Base-by-base conservation (phyloP, 2,329 filamentous ascomycete genomes). In the Alternaria triticimaculans region DNA sequence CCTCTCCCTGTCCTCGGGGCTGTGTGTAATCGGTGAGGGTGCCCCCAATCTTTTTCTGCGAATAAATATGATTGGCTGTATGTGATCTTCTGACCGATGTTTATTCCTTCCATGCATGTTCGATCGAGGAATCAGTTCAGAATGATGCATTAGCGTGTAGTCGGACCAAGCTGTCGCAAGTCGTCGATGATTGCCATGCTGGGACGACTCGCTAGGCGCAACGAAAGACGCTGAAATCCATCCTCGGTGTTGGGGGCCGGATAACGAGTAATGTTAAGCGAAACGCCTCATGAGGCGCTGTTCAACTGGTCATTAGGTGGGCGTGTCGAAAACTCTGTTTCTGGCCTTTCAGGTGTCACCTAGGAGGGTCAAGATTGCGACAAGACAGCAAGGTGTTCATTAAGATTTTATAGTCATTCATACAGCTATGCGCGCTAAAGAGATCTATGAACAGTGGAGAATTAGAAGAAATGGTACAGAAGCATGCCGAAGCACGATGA, bases 81-180 rank as follows among this genome's bases (percentile, higher is more conserved):
- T 30, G 33, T 45, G 18, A 41, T 21, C 58, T 44, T 45, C 58
- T 57, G 53, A 49, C 33, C 45, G 14, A 55, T 57, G 26, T 61
- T 37, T 43, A 26, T 54, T 46, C 20, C 46, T 60, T 56, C 57
- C 28, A 33, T 61, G 46, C 45, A 57, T 44, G 44, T 51, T 46
- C 46, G 20, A 56, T 50, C 25, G 18, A 30, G 33, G 25, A 30
- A 30, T 30, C 18, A 21, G 12, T 28, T 33, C 23, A 50, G 33
- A 25, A 3, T 57, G 12, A 14, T 57, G 33, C 45, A 30, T 50
- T 50, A 61, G 53, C 45, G 45, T 57, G 45, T 57, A 57, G 53
- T 61, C 25, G 18, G 53, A 41, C 6, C 25, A 30, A 14, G 49
- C 45, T 49, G 28, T 25, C 28, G 18, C 44, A 23, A 23, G 15